These are phyloP conservation scores for Puya raimondii DNA, from an alignment of 176 grass and related monocot species.

Conservation along the genomic window DNA sequence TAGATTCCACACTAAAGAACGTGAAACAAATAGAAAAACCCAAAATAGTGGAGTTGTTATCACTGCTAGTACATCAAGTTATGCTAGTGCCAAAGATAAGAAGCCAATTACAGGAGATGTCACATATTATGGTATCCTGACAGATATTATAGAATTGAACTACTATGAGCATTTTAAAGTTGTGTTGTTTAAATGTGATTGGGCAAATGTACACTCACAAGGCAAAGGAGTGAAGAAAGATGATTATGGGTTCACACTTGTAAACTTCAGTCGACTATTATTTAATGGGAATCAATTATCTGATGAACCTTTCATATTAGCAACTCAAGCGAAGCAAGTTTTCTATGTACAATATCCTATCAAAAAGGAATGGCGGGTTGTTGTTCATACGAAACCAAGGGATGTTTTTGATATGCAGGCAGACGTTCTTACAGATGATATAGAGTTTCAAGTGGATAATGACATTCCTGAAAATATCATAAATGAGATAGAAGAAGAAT, in stretches of 20 bases:
- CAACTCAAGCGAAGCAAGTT: constrained; percentile 14
- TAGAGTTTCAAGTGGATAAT: too few relatives aligned
- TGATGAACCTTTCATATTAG: constrained; percentile 21
- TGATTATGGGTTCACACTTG: constrained; percentile 1
- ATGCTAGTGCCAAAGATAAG: constrained; percentile 2
- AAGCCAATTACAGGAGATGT: background rate
- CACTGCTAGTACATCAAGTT: constrained; percentile 1
- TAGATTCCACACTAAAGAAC: background rate
- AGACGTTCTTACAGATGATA: background rate
- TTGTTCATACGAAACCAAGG: background rate
- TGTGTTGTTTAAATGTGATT: constrained; percentile 8
- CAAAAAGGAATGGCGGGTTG: background rate
- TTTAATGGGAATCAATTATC: background rate
- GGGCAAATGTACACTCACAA: background rate
- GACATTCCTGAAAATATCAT: too few relatives aligned
- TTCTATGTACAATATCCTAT: constrained; percentile 15
- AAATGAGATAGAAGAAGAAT: background rate
- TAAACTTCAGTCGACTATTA: constrained; percentile 10
- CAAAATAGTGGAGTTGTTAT: background rate
- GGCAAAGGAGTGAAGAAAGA: background rate
- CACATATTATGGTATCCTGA: background rate
- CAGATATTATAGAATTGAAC: background rate
- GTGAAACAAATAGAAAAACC: background rate
- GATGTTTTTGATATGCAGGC: constrained; percentile 3
- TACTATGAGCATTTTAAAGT: background rate